Evolutionary conservation across 768 basidiomycete genomes (phyloP).

Genomic region (Boletus rubescentipes): DNA sequence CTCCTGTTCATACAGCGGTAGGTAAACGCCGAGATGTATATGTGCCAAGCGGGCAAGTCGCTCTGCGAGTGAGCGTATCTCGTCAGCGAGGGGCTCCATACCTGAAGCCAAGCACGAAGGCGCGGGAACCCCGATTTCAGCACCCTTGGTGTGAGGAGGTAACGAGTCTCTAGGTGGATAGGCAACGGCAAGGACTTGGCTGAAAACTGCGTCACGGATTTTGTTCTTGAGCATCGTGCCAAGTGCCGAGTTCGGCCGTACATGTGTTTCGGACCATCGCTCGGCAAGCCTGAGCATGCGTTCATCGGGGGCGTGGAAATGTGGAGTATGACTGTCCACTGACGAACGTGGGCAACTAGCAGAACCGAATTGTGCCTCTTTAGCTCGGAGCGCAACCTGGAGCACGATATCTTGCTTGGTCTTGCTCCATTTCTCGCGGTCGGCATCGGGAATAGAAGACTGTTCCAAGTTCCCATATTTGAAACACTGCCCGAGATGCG

Average conservation of each 20-base stretch:
- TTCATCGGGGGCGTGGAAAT: conserved; percentile 42
- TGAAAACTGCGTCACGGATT: conserved; percentile 62
- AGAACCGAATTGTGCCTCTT: conserved; percentile 38
- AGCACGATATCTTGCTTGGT: conserved; percentile 67
- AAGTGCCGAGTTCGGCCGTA: conserved; percentile 59
- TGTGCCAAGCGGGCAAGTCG: conserved; percentile 69
- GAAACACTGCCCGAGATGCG: conserved; percentile 63
- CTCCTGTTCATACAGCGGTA: conserved; percentile 73
- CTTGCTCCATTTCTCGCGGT: conserved; percentile 51
- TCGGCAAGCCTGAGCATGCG: conserved; percentile 58
- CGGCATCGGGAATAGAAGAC: conserved; percentile 32
- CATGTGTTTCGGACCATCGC: conserved; percentile 70
- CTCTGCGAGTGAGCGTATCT: conserved; percentile 63
- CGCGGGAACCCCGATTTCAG: conserved; percentile 18
- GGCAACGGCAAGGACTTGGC: conserved; percentile 52
- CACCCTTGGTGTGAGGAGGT: conserved; percentile 28
- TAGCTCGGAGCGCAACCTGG: conserved; percentile 73
- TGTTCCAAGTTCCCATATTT: conserved; percentile 28
- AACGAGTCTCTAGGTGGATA: conserved; percentile 47
- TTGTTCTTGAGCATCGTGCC: conserved; percentile 59
- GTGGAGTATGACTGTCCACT: conserved; percentile 23
- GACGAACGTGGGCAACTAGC: conserved; percentile 27
- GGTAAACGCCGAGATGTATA: conserved; percentile 74
- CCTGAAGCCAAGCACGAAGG: conserved; percentile 44
- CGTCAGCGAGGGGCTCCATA: conserved; percentile 69